Conservation (phyloP, 2,329 filamentous ascomycete genomes). For the Pochonia chlamydosporia region DNA sequence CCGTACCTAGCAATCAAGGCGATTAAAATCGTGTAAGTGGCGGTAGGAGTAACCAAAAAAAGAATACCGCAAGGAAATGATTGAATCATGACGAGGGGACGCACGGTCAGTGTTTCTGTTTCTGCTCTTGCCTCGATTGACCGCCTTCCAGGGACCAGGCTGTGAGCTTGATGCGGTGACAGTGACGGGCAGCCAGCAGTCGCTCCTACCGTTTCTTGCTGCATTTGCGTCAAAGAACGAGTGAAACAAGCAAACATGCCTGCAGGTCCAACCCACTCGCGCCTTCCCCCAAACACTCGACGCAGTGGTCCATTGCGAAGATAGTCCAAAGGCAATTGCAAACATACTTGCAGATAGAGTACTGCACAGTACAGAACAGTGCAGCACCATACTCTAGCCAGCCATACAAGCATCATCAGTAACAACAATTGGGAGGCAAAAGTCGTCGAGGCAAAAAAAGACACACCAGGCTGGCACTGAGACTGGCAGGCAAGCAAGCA, state of each 20-base stretch:
- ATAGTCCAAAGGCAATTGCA: no score
- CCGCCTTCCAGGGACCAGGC: not conserved
- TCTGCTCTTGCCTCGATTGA: not conserved
- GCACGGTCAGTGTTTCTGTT: not conserved
- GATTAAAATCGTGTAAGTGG: not conserved
- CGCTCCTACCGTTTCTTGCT: not conserved
- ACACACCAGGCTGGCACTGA: no score
- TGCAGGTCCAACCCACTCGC: no score
- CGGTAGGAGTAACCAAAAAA: not conserved
- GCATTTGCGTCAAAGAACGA: not conserved
- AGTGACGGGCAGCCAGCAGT: not conserved
- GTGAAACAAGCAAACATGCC: conserved; percentile 5
- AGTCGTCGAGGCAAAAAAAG: no score
- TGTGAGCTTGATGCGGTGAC: not conserved
- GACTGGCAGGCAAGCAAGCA: conserved; percentile 3
- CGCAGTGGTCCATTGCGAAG: no score
- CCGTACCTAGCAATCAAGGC: no score
- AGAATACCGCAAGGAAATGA: not conserved
- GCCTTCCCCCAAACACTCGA: no score
- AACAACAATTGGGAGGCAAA: no score
- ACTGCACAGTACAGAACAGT: no score
- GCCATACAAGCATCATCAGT: no score
- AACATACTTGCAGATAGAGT: no score
- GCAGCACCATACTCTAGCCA: no score
- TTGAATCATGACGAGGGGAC: not conserved